A percentile compares a stretch with the other conserved stretches of the same genome.
Conservation (phyloP, 2,329 filamentous ascomycete species). For the Verticillium zaregamsianum region DNA sequence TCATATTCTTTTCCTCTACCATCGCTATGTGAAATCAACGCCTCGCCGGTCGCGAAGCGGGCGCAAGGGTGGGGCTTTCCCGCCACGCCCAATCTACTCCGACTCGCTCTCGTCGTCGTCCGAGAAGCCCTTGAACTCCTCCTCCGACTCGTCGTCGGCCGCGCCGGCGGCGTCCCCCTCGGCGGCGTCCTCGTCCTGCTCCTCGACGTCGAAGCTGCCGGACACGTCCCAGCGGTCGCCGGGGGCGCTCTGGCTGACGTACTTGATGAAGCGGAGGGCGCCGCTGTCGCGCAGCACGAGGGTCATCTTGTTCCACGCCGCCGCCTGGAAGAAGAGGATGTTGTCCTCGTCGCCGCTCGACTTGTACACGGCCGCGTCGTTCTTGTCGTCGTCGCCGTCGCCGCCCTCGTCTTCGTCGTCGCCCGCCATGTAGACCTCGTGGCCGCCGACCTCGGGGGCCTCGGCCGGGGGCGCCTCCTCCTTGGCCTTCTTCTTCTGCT, state of each 20-base stretch:
- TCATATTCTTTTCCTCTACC: no score
- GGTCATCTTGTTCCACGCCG: constrained; percentile 84
- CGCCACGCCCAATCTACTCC: neutral
- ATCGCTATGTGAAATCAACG: neutral
- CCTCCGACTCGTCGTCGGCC: constrained; percentile 41
- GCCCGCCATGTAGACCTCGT: constrained; percentile 91
- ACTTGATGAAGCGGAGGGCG: constrained; percentile 91
- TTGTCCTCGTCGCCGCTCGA: constrained; percentile 71
- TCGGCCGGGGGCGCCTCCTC: constrained; percentile 22
- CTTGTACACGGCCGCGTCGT: constrained; percentile 76
- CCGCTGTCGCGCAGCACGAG: constrained; percentile 86
- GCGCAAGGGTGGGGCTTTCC: neutral
- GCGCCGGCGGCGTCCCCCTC: constrained; percentile 18
- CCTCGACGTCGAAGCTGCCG: constrained; percentile 70
- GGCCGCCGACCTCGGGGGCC: constrained; percentile 62
- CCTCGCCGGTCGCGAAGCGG: neutral
- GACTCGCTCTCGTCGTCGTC: constrained; percentile 19
- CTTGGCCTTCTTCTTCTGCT: constrained; percentile 26
- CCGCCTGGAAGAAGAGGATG: constrained; percentile 59
- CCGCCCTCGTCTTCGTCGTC: constrained; percentile 51
- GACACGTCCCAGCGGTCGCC: constrained; percentile 93
- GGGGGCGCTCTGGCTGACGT: constrained; percentile 75
- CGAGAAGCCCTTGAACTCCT: constrained; percentile 57
- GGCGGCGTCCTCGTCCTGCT: constrained; percentile 41
- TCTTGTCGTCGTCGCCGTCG: constrained; percentile 38